Evolutionary conservation across 2,329 filamentous ascomycete genomes (phyloP).

Genomic region (Parastagonospora nodorum): DNA sequence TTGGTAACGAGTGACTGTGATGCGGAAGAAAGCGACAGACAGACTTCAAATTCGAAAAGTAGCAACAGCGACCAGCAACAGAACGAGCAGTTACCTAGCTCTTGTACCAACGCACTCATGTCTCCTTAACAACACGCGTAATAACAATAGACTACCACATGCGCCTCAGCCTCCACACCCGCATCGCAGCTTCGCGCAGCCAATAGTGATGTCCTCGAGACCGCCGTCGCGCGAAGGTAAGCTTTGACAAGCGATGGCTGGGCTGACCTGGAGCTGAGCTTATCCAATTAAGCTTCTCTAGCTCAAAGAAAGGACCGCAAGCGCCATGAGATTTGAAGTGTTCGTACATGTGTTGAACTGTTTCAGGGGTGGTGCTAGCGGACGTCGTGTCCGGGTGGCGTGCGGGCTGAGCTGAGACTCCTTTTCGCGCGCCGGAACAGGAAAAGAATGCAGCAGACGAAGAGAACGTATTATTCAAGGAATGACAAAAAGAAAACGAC

Average conservation of each 20-base stretch:
- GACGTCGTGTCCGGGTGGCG: not conserved
- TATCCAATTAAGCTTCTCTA: conserved; percentile 3
- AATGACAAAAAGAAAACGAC: too few species aligned
- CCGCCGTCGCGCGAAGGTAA: not conserved
- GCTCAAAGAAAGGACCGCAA: not conserved
- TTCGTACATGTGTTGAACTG: not conserved
- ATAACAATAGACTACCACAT: conserved; percentile 2
- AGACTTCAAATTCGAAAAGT: too few species aligned
- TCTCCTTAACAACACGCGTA: not conserved
- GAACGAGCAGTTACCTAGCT: not conserved
- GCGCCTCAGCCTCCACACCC: not conserved
- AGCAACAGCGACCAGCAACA: not conserved
- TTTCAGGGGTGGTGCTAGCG: not conserved
- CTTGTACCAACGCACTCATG: conserved; percentile 1
- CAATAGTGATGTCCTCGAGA: not conserved
- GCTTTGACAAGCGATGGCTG: not conserved
- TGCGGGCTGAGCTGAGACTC: not conserved
- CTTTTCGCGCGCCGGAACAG: too few species aligned
- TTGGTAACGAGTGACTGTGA: not conserved
- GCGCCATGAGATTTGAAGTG: not conserved
- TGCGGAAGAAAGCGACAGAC: not conserved
- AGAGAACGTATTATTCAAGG: too few species aligned
- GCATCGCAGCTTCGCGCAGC: not conserved
- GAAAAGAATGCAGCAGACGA: too few species aligned
- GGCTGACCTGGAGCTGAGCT: conserved; percentile 1